phyloP scores from a whole-genome alignment of 2,329 filamentous ascomycete species.

The Coniochaeta sp. region DNA sequence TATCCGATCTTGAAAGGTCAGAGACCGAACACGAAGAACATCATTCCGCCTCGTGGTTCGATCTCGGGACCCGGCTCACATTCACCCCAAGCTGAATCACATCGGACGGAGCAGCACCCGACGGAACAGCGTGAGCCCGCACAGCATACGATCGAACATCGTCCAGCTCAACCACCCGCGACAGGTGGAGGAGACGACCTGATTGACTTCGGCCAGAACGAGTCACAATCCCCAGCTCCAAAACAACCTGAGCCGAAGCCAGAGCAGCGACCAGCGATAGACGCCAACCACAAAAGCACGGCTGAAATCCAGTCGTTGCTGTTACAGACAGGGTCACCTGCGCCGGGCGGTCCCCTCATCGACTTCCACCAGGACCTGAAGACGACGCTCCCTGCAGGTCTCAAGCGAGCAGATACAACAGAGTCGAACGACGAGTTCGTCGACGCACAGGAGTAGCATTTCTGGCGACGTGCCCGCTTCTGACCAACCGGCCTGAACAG shows the following conservation, averaged over 20 bases:
- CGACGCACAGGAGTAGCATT: conserved; percentile 23
- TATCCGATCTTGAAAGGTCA: conserved; percentile 80
- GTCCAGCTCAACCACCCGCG: conserved; percentile 8
- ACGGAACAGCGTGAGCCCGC: not conserved
- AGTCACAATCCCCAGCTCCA: conserved; percentile 11
- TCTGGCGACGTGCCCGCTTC: not conserved
- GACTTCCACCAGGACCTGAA: conserved; percentile 50
- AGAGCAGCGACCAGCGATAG: conserved; percentile 8
- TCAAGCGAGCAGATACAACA: conserved; percentile 25
- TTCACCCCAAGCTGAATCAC: conserved; percentile 7
- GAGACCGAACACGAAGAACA: conserved; percentile 43
- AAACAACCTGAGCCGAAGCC: conserved; percentile 5
- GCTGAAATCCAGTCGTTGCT: conserved; percentile 36
- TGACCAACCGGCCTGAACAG: not conserved
- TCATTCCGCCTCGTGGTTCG: conserved; percentile 43
- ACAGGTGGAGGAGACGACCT: conserved; percentile 29
- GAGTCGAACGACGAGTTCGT: conserved; percentile 31
- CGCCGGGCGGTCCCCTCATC: conserved; percentile 39
- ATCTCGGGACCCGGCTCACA: conserved; percentile 11
- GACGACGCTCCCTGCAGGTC: conserved; percentile 32
- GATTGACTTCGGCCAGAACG: conserved; percentile 49
- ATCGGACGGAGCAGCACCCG: not conserved
- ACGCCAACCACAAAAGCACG: conserved; percentile 16
- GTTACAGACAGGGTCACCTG: conserved; percentile 36
- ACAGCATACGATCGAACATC: conserved; percentile 3